Percentiles rank a stretch among this genome's conserved stretches.
Conservation (phyloP, 306 rosid species). For the Oxytropis ochrocephala region DNA sequence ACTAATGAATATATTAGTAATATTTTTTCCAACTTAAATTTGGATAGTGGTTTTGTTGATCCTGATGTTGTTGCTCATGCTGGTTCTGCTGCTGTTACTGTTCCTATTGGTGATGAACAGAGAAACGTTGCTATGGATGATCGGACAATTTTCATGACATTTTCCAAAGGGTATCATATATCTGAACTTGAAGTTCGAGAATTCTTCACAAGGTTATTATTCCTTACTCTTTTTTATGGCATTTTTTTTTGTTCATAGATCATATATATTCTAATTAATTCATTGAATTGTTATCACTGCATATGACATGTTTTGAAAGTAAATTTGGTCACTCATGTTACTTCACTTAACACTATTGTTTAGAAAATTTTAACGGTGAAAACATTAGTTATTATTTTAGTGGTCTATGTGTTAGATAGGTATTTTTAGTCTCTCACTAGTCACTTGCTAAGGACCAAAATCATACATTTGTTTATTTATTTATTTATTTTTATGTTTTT, state of each 20-base stretch:
- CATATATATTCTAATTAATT: neutral
- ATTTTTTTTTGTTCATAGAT: neutral
- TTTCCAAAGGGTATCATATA: slow-evolving; percentile 60
- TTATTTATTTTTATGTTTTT: too few relatives aligned
- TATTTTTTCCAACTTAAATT: too few relatives aligned
- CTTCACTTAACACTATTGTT: too few relatives aligned
- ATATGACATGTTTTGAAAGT: too few relatives aligned
- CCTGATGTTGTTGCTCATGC: too few relatives aligned
- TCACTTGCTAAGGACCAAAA: neutral
- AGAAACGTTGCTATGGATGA: slow-evolving; percentile 22
- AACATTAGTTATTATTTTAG: too few relatives aligned
- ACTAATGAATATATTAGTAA: too few relatives aligned
- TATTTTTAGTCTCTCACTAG: neutral
- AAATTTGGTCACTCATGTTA: too few relatives aligned
- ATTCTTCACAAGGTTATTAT: slow-evolving; percentile 34
- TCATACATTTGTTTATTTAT: neutral
- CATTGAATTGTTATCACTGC: neutral
- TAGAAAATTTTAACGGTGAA: too few relatives aligned
- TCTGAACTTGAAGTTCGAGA: slow-evolving; percentile 40
- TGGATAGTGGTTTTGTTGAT: neutral
- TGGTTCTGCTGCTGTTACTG: too few relatives aligned
- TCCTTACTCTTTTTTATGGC: neutral
- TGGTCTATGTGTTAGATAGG: too few relatives aligned
- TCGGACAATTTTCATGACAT: slow-evolving; percentile 59
- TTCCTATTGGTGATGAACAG: neutral